A percentile compares a stretch with the other conserved stretches of the same genome.
Evolutionary conservation across 2,329 filamentous ascomycete species (phyloP).

Genomic region (Beauveria sp.): DNA sequence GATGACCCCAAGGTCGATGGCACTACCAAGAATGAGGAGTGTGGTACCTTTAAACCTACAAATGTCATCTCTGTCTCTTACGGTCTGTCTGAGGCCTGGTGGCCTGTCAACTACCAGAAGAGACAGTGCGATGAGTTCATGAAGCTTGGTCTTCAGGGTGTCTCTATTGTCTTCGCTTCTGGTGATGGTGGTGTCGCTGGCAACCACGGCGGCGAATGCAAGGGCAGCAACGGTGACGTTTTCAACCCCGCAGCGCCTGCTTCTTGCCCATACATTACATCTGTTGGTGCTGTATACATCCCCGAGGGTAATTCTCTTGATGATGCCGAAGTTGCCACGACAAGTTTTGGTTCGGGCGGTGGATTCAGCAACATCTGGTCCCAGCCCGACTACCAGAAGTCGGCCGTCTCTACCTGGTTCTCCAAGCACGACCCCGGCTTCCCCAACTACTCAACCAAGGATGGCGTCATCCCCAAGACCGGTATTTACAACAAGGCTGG

Average conservation of each 20-base stretch:
- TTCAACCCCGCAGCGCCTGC: conserved; percentile 29
- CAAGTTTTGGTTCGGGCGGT: conserved; percentile 27
- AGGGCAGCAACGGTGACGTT: conserved; percentile 11
- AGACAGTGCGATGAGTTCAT: conserved; percentile 35
- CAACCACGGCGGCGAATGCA: conserved; percentile 13
- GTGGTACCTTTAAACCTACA: conserved; percentile 17
- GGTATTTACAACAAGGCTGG: conserved; percentile 31
- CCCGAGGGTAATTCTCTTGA: conserved; percentile 30
- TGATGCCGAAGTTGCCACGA: conserved; percentile 37
- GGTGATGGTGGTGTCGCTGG: conserved; percentile 32
- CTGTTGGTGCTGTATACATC: conserved; percentile 44
- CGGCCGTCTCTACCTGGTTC: conserved; percentile 29
- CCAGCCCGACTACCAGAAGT: conserved; percentile 38
- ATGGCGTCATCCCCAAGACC: conserved; percentile 28
- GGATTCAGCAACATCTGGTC: conserved; percentile 35
- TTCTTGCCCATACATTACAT: conserved; percentile 37
- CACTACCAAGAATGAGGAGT: conserved; percentile 10
- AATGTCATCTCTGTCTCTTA: conserved; percentile 35
- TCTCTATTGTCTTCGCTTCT: conserved; percentile 32
- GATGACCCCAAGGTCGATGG: not conserved
- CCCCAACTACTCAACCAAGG: conserved; percentile 21
- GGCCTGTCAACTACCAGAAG: conserved; percentile 39
- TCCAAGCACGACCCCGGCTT: conserved; percentile 29
- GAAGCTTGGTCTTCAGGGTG: conserved; percentile 37
- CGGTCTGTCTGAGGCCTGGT: conserved; percentile 37